Base-by-base conservation (phyloP, 306 rosid species). In the Prunus dulcis region DNA sequence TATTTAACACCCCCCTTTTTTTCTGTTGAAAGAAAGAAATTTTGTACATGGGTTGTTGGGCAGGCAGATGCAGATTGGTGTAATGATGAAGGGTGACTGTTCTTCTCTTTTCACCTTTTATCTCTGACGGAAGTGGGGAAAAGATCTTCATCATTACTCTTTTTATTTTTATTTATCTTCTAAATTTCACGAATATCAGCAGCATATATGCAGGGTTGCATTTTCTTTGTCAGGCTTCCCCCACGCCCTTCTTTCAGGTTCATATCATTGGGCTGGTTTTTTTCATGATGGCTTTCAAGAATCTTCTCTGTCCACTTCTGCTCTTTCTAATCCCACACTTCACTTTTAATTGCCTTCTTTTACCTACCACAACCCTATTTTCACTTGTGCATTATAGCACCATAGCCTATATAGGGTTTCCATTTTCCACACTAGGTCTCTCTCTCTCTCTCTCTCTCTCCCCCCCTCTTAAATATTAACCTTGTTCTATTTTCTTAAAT, bases 41-140 rank as follows among this genome's bases (percentile, higher is more conserved):
- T 38, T 15, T 66, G 50, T 60, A 67, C 52, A 66, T 22, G 22
- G 71, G 83, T 67, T 12, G 73, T 73, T 80, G 87, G 74, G 75
- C 71, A 73, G 61, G 83, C 76, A 77, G 53, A 45, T 83, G 79
- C 82, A 78, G 90, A 86, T 86, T 86, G 88, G 88, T 70, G 90
- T 77, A 86, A 84, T 86, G 90, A 86, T 86, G 84, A 50, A 68
- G 68, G 73, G 71, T 84, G 90, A 86, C 90, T 73, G 69, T 56
- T 63, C n/a, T 57, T 71, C 15, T 22, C 13, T 45, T 30, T 50
- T 53, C 60, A 51, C 75, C 51, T 28, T 47, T 30, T 64, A 69
- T 74, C 65, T 82, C 86, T 85, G 84, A 82, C 83, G 11, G 72
- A 60, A 76, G 78, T 72, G 78, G 75, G 83, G 76, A 68, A 12